These are phyloP conservation scores for Abelmoschus esculentus DNA, from an alignment of 345 rosid species.

Conservation along the genomic window DNA sequence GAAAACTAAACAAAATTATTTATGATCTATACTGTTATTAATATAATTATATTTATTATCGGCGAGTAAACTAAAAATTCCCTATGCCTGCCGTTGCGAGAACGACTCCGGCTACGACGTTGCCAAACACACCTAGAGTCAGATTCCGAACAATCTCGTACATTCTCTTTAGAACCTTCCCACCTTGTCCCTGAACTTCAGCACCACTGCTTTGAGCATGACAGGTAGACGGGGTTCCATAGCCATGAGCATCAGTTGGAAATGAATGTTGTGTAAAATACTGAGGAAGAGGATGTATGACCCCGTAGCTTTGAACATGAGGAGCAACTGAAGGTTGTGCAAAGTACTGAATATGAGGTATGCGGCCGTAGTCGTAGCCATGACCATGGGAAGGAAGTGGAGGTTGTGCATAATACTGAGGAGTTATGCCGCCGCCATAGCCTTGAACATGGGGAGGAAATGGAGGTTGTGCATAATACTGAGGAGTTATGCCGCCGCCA, in stretches of 20 bases:
- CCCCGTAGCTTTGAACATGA: not conserved
- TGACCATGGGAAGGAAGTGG: not conserved
- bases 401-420: not conserved
- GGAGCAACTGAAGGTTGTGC: not conserved
- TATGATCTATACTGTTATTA: too few species aligned
- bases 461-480: not conserved
- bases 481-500: not conserved
- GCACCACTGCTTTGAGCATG: too few species aligned
- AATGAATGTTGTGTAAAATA: not conserved
- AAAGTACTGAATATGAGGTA: not conserved
- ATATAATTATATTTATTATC: too few species aligned
- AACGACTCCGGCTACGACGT: too few species aligned
- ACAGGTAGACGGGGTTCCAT: too few species aligned
- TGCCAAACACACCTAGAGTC: too few species aligned
- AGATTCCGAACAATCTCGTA: not conserved
- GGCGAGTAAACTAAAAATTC: too few species aligned
- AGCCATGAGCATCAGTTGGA: not conserved
- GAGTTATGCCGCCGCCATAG: too few species aligned
- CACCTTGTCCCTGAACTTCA: not conserved
- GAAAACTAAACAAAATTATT: too few species aligned
- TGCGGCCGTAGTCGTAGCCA: too few species aligned
- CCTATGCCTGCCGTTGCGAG: too few species aligned
- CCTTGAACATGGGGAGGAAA: not conserved
- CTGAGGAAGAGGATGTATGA: not conserved
- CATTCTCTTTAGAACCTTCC: not conserved